phyloP scores from a whole-genome alignment of 371 early-diverging fungal species.

The Mortierella sp. region DNA sequence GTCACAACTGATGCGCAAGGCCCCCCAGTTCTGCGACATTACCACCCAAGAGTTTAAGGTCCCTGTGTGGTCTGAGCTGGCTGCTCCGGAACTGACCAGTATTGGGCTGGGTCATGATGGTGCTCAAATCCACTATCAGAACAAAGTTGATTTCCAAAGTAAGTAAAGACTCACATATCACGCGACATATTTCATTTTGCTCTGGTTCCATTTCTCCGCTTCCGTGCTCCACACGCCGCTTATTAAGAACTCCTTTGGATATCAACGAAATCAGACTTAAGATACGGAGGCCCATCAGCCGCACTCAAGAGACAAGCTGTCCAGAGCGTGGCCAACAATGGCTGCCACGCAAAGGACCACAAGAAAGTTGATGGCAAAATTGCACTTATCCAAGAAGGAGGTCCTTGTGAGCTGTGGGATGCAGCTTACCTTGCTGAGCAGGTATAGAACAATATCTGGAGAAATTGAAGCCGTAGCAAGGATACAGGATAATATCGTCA shows the following conservation, averaged over 20 bases:
- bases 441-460: constrained; percentile 23
- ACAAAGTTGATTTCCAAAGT: constrained; percentile 59
- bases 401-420: constrained; percentile 46
- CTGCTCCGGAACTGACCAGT: constrained; percentile 48
- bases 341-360: constrained; percentile 46
- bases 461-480: too few species aligned
- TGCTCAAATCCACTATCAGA: constrained; percentile 38
- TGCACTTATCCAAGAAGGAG: constrained; percentile 52
- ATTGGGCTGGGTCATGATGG: constrained; percentile 16
- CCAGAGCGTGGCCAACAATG: constrained; percentile 34
- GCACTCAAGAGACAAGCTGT: constrained; percentile 34
- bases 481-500: too few species aligned
- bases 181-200: too few species aligned
- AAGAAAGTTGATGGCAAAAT: constrained; percentile 43
- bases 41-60: constrained; percentile 54
- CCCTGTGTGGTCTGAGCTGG: constrained; percentile 55
- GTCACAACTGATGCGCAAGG: constrained; percentile 24
- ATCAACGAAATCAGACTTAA: constrained; percentile 41
- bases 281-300: constrained; percentile 55
- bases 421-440: constrained; percentile 53
- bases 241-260: too few species aligned
- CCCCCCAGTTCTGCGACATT: constrained; percentile 51
- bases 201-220: too few species aligned
- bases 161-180: constrained; percentile 17
- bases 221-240: too few species aligned